Evolutionary conservation across 352 stramenopile genomes (phyloP), one percentile per base, ranked within the genome.

Genomic region (Thalassiosira oceanica): DNA sequence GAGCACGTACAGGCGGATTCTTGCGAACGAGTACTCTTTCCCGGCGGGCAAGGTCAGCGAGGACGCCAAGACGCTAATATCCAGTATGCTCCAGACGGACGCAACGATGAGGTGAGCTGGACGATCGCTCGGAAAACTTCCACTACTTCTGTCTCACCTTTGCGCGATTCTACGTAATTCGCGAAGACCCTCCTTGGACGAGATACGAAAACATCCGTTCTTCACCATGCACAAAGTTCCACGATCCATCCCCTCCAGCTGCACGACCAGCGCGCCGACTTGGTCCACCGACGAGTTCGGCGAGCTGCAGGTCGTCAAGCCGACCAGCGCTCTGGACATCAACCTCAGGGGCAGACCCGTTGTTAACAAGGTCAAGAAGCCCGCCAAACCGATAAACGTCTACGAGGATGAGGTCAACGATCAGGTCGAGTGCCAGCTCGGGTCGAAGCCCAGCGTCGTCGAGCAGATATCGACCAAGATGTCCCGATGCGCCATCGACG

Each of bases 1-100:
- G 61, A 89, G 94, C 37, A 99, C 96, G 0, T 99, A 99, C 82
- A 96, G 97, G 29, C 90, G 95, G 37, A 99, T 99, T 53, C 84
- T 97, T 24, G 89, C 89, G 3, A 98, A 98, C 70, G 85, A 97
- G 45, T 99, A 98, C 73, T 87, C 86, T 15, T 99, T 98, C 53
- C 96, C 96, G 0, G 80, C 90, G 3, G 76, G 95, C 1, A 74
- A 91, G 3, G 81, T 99, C 4, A 97, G 93, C 0, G 67, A 83
- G 3, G 43, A 85, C 60, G 89, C 89, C 2, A 90, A 89, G 43
- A 61, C 81, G 39, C 66, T 96, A 3, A 92, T 96, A 44, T 24
- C 51, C 8, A 76, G 56, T 2, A 92, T 94, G 80, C 77, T 95
- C 1, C 81, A 94, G 74, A 87, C 84, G 7, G 82, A 90, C 61